Conservation (phyloP, 1,284 basidiomycete genomes). For the Tetrapyrgos nigripes region DNA sequence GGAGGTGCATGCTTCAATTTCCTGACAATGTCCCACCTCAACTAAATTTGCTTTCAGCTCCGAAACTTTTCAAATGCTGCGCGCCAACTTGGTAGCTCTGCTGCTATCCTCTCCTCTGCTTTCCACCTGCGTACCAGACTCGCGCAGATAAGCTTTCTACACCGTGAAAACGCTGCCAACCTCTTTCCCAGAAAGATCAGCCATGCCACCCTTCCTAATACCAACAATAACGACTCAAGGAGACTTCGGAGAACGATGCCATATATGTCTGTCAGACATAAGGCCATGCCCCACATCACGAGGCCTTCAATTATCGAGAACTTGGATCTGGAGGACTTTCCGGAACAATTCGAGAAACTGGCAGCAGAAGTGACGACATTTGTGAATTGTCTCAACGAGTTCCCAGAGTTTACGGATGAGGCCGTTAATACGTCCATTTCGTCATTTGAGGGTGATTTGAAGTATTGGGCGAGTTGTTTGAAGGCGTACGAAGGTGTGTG, state of each 20-base stretch:
- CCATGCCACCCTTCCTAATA: constrained; percentile 37
- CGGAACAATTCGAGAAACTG: constrained; percentile 62
- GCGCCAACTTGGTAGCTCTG: constrained; percentile 73
- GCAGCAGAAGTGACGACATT: constrained; percentile 69
- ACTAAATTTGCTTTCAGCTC: constrained; percentile 44
- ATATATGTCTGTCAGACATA: constrained; percentile 24
- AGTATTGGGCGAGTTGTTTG: constrained; percentile 77
- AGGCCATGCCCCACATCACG: constrained; percentile 51
- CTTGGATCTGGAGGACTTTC: constrained; percentile 68
- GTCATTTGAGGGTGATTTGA: constrained; percentile 71
- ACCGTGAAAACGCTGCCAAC: constrained; percentile 73
- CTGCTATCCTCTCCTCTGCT: constrained; percentile 73
- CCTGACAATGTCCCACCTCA: neutral
- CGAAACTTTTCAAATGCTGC: constrained; percentile 78
- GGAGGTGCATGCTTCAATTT: constrained; percentile 47
- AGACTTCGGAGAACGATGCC: constrained; percentile 17
- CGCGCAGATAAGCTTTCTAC: constrained; percentile 67
- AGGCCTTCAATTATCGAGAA: constrained; percentile 59
- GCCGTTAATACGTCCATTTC: constrained; percentile 70
- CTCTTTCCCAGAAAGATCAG: constrained; percentile 69
- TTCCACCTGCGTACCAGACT: constrained; percentile 70
- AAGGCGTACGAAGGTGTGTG: constrained; percentile 62
- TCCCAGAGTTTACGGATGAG: constrained; percentile 77
- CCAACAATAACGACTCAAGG: neutral
- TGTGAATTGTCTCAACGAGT: constrained; percentile 71